Evolutionary conservation across 2,329 filamentous ascomycete genomes (phyloP), one percentile per base, ranked within the genome.

Genomic region (Emmonsia crescens): DNA sequence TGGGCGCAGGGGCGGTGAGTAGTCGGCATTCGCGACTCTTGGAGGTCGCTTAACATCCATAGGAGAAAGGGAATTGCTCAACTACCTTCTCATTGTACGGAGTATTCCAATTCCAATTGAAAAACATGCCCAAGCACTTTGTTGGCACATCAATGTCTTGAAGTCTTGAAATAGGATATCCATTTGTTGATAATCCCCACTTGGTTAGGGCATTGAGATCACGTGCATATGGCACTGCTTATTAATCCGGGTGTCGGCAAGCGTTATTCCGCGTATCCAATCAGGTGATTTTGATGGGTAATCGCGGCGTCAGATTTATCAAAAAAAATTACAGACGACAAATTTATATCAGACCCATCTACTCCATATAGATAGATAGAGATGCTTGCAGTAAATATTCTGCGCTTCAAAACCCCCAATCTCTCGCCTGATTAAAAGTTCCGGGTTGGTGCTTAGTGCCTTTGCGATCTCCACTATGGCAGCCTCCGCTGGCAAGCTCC

Each of bases 401-500:
- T 31, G 49, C 24, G n/a, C 29, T 51, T 21, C 5, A 42, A 14
- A 4, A 21, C 27, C 19, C 31, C 33, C 54, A 16, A 16, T 40
- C 5, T 38, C 33, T 38, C 10, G 5, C 33, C 12, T 27, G 5
- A n/a, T 27, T 27, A 16, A 56, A 8, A 40, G n/a, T 10, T 36
- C 33, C 4, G 33, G 49, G n/a, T 14, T 52, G 44, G 16, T 21
- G 19, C 21, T 52, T 49, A 24, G 24, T 24, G 16, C 5, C 0
- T 12, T n/a, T 29, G 3, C 51, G 19, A 38, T 36, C 48, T 36
- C 62, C 65, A 70, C 57, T 60, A 75, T 75, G 73, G 70, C 73
- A 63, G 66, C 68, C 56, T 70, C 73, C 42, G 68, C 72, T 60
- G 69, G 64, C 60, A 68, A 68, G 31, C 65, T 76, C 56, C 69